A percentile compares a stretch with the other conserved stretches of the same genome.
These are phyloP conservation scores for Solanum neorickii DNA, from an alignment of 257 asterid genomes.

Conservation along the genomic window DNA sequence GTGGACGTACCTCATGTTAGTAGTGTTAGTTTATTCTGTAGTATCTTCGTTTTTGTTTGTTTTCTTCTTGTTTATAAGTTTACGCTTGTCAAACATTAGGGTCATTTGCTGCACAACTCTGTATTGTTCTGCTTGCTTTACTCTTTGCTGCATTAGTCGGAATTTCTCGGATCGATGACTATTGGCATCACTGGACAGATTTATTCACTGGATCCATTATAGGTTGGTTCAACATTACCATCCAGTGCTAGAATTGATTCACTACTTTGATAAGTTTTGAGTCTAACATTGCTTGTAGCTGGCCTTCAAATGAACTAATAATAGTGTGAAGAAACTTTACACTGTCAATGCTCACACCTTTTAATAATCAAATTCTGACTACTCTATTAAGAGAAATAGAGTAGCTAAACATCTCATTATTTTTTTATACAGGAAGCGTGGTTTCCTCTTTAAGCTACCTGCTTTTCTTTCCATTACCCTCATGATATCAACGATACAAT, in stretches of 20 bases:
- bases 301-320: neutral
- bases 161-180: constrained; percentile 55
- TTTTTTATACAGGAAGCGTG: constrained; percentile 8
- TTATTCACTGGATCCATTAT: constrained; percentile 20
- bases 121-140: constrained; percentile 28
- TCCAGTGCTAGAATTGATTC: neutral
- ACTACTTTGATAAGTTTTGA: neutral
- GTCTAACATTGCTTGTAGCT: neutral
- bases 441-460: constrained; percentile 37
- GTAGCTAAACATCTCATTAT: neutral
- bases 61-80: neutral
- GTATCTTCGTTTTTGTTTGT: no score
- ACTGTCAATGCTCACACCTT: neutral
- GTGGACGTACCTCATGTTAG: constrained; percentile 52
- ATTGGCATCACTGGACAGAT: constrained; percentile 72
- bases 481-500: constrained; percentile 17
- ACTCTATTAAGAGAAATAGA: neutral
- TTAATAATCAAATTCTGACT: neutral
- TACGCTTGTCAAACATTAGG: constrained; percentile 7
- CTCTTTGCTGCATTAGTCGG: constrained; percentile 35
- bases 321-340: neutral
- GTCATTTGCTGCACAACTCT: constrained; percentile 51
- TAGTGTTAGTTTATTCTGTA: neutral
- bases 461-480: constrained; percentile 48
- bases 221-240: constrained; percentile 2